phyloP scores from a whole-genome alignment of 2,329 filamentous ascomycete species.

The Venturia aucupariae region DNA sequence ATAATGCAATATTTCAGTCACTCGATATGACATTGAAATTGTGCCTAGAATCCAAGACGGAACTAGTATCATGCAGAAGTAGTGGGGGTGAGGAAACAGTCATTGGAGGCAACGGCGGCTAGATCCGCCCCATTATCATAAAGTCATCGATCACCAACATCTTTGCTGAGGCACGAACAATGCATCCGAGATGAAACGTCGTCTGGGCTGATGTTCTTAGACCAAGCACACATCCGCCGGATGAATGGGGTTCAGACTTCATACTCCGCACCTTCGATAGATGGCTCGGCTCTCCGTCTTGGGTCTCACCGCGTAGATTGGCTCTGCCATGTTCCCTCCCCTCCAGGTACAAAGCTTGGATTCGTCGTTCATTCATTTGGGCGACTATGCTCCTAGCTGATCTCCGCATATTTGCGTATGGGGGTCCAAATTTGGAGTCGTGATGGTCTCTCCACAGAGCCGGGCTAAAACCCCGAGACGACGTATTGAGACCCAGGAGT shows the following conservation, averaged over 20 bases:
- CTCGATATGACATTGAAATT: not conserved
- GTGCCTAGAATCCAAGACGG: not conserved
- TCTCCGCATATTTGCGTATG: not conserved
- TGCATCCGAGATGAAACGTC: not conserved
- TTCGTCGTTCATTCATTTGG: not conserved
- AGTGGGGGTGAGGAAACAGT: not conserved
- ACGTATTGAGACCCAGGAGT: not conserved
- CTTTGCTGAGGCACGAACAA: not conserved
- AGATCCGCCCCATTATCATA: not conserved
- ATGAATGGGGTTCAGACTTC: not conserved
- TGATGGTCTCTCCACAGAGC: not conserved
- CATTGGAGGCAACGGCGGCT: not conserved
- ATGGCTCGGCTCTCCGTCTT: not conserved
- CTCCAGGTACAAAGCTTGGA: not conserved
- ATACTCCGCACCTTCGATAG: not conserved
- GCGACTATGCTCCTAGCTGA: not conserved
- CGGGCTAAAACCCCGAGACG: not conserved
- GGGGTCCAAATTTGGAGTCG: not conserved
- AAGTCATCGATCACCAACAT: not conserved
- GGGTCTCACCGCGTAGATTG: not conserved
- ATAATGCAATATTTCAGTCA: not conserved
- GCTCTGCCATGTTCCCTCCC: not conserved
- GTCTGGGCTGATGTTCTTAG: not conserved
- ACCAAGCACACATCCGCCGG: not conserved
- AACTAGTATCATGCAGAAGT: not conserved